Conservation (phyloP, 441 rosid species). For the Pelargonium australe region DNA sequence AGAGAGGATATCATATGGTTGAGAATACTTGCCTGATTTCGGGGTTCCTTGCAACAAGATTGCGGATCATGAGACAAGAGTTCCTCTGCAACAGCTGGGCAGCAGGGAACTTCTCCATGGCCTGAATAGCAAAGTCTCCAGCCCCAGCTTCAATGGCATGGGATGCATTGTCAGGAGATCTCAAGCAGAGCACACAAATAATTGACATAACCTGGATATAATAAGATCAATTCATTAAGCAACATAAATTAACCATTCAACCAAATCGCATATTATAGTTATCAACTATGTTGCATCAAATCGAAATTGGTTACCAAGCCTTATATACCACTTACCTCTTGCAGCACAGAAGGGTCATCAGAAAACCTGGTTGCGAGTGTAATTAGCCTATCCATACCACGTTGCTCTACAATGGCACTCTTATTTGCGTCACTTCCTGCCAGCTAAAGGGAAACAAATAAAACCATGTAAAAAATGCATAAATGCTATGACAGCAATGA, state of each 20-base stretch:
- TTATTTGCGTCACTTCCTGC: conserved; percentile 93
- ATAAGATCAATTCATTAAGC: not conserved
- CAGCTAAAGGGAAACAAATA: conserved; percentile 40
- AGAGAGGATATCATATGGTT: too few species aligned
- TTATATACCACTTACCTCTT: conserved; percentile 49
- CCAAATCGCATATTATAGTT: too few species aligned
- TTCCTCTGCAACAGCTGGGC: conserved; percentile 67
- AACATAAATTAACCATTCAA: too few species aligned
- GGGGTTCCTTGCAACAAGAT: conserved; percentile 72
- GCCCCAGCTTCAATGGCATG: conserved; percentile 90
- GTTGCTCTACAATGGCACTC: conserved; percentile 64
- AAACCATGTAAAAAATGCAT: conserved; percentile 20
- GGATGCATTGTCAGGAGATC: conserved; percentile 82
- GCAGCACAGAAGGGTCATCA: conserved; percentile 73
- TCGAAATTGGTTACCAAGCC: too few species aligned
- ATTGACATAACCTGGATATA: conserved; percentile 60
- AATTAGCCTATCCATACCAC: conserved; percentile 62
- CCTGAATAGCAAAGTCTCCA: conserved; percentile 78
- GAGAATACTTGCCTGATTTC: conserved; percentile 59
- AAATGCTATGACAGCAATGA: conserved; percentile 6
- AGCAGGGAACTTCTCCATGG: conserved; percentile 73
- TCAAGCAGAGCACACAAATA: conserved; percentile 67
- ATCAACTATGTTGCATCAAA: not conserved
- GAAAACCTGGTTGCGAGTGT: conserved; percentile 60
- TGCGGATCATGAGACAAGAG: conserved; percentile 83